Evolutionary conservation across 345 rosid genomes (phyloP), one percentile per base, ranked within the genome.

Genomic region (Hirschfeldia incana): DNA sequence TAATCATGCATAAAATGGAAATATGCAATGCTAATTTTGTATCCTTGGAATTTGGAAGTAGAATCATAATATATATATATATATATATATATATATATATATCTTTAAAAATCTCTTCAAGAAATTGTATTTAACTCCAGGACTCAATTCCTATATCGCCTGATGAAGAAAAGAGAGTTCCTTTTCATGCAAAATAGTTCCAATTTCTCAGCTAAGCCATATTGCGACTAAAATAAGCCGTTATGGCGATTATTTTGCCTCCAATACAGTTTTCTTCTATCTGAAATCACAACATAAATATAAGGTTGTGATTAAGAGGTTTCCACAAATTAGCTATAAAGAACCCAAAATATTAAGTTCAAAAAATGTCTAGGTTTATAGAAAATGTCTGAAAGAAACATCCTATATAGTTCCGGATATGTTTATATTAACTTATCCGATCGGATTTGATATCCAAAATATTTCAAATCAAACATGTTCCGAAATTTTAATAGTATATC

Each of bases 241-340:
- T 79, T 46, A 79, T 49, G 17, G 65, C 82, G 69, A 42, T 79
- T 4, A 60, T 15, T 73, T 59, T 34, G 12, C 66, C 75, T 68
- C 74, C 74, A 73, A 79, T 69, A 46, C 7, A 73, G 32, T 34
- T 79, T 29, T 79, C 78, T 79, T 79, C 78, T 27, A 79, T 62
- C 78, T 79, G 78, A 58, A 73, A 67, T 5, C 46, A 67, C 9
- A 77, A 4, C 64, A 46, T 12, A 11, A 12, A 59, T 5, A 44
- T 5, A 44, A 29, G 7, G 13, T 13, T 42, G 68, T 78, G 42
- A 78, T 34, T 11, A 46, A 12, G 10, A 46, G 12, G 2, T 15
- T 46, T 12, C 53, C 12, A 46, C 6, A 46, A 42, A 46, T 46
- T 46, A 46, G 5, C 53, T 46, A 46, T 11, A 46, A 39, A 39